Evolutionary conservation across 2,329 filamentous ascomycete species (phyloP).

Genomic region (Exophiala xenobiotica): DNA sequence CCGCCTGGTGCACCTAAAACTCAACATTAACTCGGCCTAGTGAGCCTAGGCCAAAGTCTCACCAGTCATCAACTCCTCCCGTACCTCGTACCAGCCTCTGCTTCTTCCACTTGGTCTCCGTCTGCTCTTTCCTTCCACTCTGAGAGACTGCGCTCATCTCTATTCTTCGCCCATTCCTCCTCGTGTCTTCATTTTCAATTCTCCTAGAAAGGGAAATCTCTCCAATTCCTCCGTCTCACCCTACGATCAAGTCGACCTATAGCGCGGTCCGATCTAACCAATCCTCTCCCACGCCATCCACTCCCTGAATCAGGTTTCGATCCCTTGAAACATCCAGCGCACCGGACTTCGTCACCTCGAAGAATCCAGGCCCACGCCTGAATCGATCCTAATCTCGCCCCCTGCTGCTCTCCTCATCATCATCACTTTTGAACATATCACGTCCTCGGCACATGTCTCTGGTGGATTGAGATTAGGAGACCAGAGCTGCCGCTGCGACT

Average conservation of each 20-base stretch:
- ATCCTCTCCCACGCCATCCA: background rate
- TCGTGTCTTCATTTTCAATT: background rate
- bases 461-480: background rate
- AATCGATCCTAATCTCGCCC: slow-evolving; percentile 12
- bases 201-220: background rate
- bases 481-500: background rate
- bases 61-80: background rate
- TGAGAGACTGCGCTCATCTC: background rate
- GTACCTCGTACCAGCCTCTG: background rate
- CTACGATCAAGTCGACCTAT: background rate
- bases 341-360: background rate
- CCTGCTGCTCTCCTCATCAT: background rate
- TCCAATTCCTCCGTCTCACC: background rate
- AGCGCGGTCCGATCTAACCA: background rate
- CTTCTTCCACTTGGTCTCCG: background rate
- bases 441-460: background rate
- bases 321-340: slow-evolving; percentile 17
- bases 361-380: slow-evolving; percentile 3
- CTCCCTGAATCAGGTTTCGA: background rate
- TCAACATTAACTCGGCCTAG: too few relatives aligned
- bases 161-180: background rate
- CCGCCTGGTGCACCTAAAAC: background rate
- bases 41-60: too few relatives aligned
- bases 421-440: background rate
- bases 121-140: too few relatives aligned